Evolutionary conservation across 768 basidiomycete species (phyloP).

Genomic region (Rhodotorula paludigena): DNA sequence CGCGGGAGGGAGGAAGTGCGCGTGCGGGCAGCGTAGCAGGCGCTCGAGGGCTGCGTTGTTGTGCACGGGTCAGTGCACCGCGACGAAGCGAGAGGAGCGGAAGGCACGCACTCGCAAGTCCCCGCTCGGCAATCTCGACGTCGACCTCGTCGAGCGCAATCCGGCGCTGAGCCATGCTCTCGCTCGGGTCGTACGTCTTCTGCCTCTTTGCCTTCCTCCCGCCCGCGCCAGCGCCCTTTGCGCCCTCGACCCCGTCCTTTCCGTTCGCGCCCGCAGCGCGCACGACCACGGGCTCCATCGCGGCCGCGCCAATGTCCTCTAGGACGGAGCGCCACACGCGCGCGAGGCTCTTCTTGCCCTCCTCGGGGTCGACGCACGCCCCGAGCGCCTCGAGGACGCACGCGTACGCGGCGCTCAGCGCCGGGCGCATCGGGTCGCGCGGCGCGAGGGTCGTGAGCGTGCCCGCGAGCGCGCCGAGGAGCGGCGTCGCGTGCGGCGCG

Average conservation of each 20-base stretch:
- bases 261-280: background rate
- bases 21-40: slow-evolving; percentile 23
- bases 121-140: slow-evolving; percentile 22
- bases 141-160: slow-evolving; percentile 20
- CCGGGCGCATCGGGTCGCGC: slow-evolving; percentile 34
- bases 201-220: slow-evolving; percentile 32
- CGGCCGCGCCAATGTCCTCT: slow-evolving; percentile 33
- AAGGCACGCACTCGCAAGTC: slow-evolving; percentile 20
- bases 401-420: slow-evolving; percentile 17
- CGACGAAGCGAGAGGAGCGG: background rate
- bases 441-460: slow-evolving; percentile 18
- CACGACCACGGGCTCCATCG: slow-evolving; percentile 27
- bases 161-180: slow-evolving; percentile 21
- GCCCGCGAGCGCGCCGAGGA: slow-evolving; percentile 13
- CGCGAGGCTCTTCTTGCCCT: slow-evolving; percentile 31
- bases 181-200: slow-evolving; percentile 32
- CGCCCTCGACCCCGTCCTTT: background rate
- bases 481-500: background rate
- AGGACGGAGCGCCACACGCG: slow-evolving; percentile 34
- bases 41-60: slow-evolving; percentile 23
- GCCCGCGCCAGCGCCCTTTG: slow-evolving; percentile 2
- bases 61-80: too few relatives aligned
- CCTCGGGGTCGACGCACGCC: slow-evolving; percentile 26
- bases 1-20: slow-evolving; percentile 24
- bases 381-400: slow-evolving; percentile 21